phyloP scores from a whole-genome alignment of 352 stramenopile species.

The Pythium utonaiense region DNA sequence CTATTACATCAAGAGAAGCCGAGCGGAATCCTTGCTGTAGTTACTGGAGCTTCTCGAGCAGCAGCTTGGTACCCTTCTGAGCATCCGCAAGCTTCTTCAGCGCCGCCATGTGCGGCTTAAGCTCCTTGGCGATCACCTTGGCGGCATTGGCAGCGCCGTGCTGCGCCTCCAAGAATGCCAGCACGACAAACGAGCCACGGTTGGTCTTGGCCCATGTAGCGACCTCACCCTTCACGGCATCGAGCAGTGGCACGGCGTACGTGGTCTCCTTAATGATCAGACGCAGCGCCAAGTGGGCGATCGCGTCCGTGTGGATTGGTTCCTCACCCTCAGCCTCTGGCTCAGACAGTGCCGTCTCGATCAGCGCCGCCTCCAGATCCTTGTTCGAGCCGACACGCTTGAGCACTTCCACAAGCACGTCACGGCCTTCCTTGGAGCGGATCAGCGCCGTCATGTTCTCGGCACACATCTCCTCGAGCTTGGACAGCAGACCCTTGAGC shows the following conservation, averaged over 20 bases:
- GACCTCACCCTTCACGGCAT: slow-evolving; percentile 43
- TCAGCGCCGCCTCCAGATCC: slow-evolving; percentile 45
- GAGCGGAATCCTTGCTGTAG: slow-evolving; percentile 19
- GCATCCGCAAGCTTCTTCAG: slow-evolving; percentile 53
- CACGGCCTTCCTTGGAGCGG: slow-evolving; percentile 75
- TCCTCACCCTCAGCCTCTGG: slow-evolving; percentile 41
- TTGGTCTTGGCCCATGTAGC: slow-evolving; percentile 60
- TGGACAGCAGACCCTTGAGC: slow-evolving; percentile 70
- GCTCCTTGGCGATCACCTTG: slow-evolving; percentile 53
- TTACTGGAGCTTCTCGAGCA: slow-evolving; percentile 76
- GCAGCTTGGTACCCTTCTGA: slow-evolving; percentile 79
- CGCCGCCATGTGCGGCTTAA: slow-evolving; percentile 52
- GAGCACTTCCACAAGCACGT: slow-evolving; percentile 79
- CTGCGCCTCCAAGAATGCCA: slow-evolving; percentile 74
- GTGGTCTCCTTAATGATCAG: slow-evolving; percentile 75
- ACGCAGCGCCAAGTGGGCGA: slow-evolving; percentile 69
- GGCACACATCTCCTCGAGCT: slow-evolving; percentile 76
- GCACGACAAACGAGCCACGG: slow-evolving; percentile 80
- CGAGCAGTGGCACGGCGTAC: slow-evolving; percentile 50
- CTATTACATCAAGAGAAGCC: slow-evolving; percentile 2
- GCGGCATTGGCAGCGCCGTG: slow-evolving; percentile 43
- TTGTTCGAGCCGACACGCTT: slow-evolving; percentile 46
- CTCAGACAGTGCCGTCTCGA: slow-evolving; percentile 41
- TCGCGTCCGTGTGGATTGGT: slow-evolving; percentile 66
- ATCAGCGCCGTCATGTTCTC: slow-evolving; percentile 60